These are phyloP conservation scores for Pythium monospermum DNA, from an alignment of 352 stramenopile species.

Conservation along the genomic window DNA sequence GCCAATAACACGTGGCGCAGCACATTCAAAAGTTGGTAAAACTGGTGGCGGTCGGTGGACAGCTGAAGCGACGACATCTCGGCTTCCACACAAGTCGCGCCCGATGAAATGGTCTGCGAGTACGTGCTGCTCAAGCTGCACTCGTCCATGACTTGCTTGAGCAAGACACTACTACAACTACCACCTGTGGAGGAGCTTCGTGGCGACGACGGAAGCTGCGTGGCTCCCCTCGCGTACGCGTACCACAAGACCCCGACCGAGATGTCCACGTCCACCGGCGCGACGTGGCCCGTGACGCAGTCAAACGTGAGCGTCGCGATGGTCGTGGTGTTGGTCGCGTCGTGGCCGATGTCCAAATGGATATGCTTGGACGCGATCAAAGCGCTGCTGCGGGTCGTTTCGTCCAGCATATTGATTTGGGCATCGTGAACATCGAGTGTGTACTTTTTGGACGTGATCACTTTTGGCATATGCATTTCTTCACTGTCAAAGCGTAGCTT, in stretches of 20 bases:
- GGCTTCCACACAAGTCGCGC: constrained; percentile 43
- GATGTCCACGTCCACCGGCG: constrained; percentile 75
- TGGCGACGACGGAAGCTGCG: not conserved
- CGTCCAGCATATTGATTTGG: constrained; percentile 77
- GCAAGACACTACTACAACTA: constrained; percentile 24
- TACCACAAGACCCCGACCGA: constrained; percentile 71
- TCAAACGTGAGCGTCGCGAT: constrained; percentile 62
- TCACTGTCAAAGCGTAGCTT: constrained; percentile 7
- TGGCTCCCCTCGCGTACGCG: constrained; percentile 21
- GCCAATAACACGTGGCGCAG: constrained; percentile 68
- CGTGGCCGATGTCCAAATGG: constrained; percentile 62
- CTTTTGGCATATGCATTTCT: constrained; percentile 20
- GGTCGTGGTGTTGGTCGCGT: constrained; percentile 34
- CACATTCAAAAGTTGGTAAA: constrained; percentile 80
- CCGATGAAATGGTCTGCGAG: constrained; percentile 34
- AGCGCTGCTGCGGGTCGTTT: constrained; percentile 57
- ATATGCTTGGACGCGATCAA: constrained; percentile 73
- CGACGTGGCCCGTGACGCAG: constrained; percentile 62
- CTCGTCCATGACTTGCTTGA: constrained; percentile 79
- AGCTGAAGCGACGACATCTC: constrained; percentile 72
- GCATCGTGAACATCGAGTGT: constrained; percentile 71
- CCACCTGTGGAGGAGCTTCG: constrained; percentile 9
- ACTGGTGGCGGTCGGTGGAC: constrained; percentile 71
- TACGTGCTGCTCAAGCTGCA: constrained; percentile 63
- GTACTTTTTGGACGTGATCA: constrained; percentile 62